Conservation (phyloP, 208 protist genomes). For the Leptomonas seymouri region DNA sequence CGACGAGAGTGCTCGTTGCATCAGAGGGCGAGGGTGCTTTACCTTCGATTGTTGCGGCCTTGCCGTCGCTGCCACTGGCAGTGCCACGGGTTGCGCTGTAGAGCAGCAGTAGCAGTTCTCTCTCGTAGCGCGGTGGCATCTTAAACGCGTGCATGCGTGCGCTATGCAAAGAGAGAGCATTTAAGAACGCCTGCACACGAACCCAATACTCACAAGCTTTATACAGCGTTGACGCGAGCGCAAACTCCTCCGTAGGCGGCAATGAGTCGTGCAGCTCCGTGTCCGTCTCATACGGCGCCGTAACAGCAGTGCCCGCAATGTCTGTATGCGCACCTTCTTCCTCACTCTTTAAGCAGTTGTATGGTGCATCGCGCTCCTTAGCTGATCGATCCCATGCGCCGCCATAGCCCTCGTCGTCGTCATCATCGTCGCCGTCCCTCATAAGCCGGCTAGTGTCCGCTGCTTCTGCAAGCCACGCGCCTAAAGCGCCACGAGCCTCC, state of each 20-base stretch:
- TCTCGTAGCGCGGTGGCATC: slow-evolving; percentile 74
- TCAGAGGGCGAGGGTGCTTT: not conserved
- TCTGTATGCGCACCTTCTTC: not conserved
- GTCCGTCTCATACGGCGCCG: not conserved
- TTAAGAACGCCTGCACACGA: slow-evolving; percentile 65
- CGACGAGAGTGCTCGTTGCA: not conserved
- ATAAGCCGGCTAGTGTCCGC: slow-evolving; percentile 12
- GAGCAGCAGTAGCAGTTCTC: slow-evolving; percentile 68
- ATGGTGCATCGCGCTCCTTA: slow-evolving; percentile 5
- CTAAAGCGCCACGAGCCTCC: slow-evolving; percentile 51
- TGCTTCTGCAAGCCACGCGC: slow-evolving; percentile 36
- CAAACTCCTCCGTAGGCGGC: slow-evolving; percentile 14
- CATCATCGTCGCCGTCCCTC: slow-evolving; percentile 35
- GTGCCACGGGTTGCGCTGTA: slow-evolving; percentile 35
- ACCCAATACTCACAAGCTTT: slow-evolving; percentile 72
- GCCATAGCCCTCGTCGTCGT: slow-evolving; percentile 28
- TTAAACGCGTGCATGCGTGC: slow-evolving; percentile 59
- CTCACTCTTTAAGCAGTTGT: slow-evolving; percentile 9
- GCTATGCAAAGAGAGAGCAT: slow-evolving; percentile 62
- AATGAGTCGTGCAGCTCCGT: not conserved
- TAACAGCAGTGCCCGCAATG: not conserved
- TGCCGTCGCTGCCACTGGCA: not conserved
- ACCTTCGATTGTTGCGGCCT: not conserved
- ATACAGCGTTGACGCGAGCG: slow-evolving; percentile 46
- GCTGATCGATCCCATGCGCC: slow-evolving; percentile 9